Conservation (phyloP, 2,329 filamentous ascomycete genomes). For the Ceratocystiopsis sp. region DNA sequence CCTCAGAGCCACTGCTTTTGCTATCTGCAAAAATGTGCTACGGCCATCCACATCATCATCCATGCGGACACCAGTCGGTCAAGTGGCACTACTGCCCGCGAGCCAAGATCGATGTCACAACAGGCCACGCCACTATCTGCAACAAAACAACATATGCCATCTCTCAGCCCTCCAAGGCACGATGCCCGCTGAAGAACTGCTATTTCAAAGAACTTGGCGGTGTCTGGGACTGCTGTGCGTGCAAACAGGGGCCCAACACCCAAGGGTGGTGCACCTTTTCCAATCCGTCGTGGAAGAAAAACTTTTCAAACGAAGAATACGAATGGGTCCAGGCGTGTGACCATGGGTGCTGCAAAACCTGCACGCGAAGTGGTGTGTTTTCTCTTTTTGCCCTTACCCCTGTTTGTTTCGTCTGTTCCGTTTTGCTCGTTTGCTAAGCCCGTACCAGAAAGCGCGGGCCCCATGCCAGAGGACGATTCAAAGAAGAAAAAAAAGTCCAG, state of each 20-base stretch:
- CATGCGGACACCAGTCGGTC: constrained; percentile 36
- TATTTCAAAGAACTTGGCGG: constrained; percentile 31
- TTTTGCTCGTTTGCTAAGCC: neutral
- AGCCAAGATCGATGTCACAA: constrained; percentile 29
- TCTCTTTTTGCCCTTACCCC: neutral
- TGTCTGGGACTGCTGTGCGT: constrained; percentile 37
- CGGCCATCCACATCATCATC: constrained; percentile 34
- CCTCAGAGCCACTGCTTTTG: too few relatives aligned
- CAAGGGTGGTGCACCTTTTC: constrained; percentile 33
- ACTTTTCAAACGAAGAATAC: constrained; percentile 15
- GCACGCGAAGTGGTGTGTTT: constrained; percentile 25
- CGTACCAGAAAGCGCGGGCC: constrained; percentile 6
- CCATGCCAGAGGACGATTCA: constrained; percentile 6
- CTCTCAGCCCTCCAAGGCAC: constrained; percentile 24
- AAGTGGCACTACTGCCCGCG: constrained; percentile 37
- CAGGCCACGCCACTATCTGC: constrained; percentile 33
- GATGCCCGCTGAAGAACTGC: constrained; percentile 34
- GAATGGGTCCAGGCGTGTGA: constrained; percentile 28
- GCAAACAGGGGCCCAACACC: constrained; percentile 31
- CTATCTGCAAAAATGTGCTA: constrained; percentile 26
- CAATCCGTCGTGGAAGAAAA: constrained; percentile 16
- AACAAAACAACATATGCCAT: constrained; percentile 28
- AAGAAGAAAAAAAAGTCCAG: constrained; percentile 6
- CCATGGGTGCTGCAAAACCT: constrained; percentile 35
- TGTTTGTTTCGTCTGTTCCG: neutral